phyloP scores from a whole-genome alignment of 2,329 filamentous ascomycete species.

The Hymenoscyphus scutula region DNA sequence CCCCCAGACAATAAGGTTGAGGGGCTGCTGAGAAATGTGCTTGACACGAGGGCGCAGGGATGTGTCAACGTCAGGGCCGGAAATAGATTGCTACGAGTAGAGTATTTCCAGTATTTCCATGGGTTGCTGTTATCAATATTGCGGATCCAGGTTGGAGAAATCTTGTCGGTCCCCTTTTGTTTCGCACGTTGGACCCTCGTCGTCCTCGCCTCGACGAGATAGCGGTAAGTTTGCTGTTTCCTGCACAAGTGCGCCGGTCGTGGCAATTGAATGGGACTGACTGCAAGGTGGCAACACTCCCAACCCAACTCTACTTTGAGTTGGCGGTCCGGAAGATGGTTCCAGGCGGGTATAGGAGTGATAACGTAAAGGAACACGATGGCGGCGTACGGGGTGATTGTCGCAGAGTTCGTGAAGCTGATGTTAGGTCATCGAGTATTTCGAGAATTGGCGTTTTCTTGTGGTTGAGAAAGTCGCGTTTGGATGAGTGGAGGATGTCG shows the following conservation, averaged over 20 bases:
- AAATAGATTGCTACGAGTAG: not conserved
- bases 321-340: not conserved
- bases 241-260: not conserved
- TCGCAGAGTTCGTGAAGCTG: not conserved
- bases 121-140: not conserved
- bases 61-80: not conserved
- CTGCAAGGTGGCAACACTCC: not conserved
- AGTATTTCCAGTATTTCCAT: not conserved
- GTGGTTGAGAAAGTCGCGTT: not conserved
- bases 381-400: not conserved
- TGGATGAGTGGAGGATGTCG: no score
- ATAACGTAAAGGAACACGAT: not conserved
- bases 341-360: no score
- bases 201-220: no score
- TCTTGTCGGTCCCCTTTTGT: not conserved
- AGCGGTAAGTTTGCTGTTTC: no score
- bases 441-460: not conserved
- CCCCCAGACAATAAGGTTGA: not conserved
- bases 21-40: not conserved
- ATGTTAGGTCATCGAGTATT: not conserved
- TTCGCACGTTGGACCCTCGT: not conserved
- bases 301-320: not conserved
- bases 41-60: constrained; percentile 4
- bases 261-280: not conserved
- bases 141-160: not conserved